phyloP scores from a whole-genome alignment of 1,284 basidiomycete species.

The Ustilago trichophora region DNA sequence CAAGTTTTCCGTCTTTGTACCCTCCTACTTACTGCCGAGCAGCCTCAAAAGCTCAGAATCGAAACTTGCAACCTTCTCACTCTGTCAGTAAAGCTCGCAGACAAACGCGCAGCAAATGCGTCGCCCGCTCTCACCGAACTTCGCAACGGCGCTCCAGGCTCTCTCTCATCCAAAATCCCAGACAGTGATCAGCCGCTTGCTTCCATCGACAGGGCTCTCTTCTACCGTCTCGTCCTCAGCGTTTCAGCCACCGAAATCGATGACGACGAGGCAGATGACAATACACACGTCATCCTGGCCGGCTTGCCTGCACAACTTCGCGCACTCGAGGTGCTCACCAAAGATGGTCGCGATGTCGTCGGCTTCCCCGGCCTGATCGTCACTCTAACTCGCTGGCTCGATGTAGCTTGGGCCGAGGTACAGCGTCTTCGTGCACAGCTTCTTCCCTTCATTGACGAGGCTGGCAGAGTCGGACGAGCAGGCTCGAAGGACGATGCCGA shows the following conservation, averaged over 20 bases:
- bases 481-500: conserved; percentile 12
- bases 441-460: conserved; percentile 18
- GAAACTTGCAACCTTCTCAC: conserved; percentile 49
- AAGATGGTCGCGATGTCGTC: conserved; percentile 58
- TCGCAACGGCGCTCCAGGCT: conserved; percentile 55
- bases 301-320: conserved; percentile 50
- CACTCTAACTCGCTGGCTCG: conserved; percentile 51
- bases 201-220: conserved; percentile 56
- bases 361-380: conserved; percentile 55
- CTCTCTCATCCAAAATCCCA: conserved; percentile 50
- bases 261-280: conserved; percentile 34
- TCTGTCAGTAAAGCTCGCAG: conserved; percentile 46
- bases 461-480: conserved; percentile 7
- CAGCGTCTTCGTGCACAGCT: conserved; percentile 46
- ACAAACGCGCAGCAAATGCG: conserved; percentile 41
- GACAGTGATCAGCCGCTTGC: conserved; percentile 56
- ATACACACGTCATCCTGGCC: conserved; percentile 24
- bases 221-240: conserved; percentile 54
- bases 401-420: conserved; percentile 52
- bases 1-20: conserved; percentile 52
- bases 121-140: conserved; percentile 50
- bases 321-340: conserved; percentile 60
- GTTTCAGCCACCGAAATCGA: conserved; percentile 38
- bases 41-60: conserved; percentile 43
- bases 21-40: conserved; percentile 43